Conservation (phyloP, 208 protist species). For the Leishmania arabica region DNA sequence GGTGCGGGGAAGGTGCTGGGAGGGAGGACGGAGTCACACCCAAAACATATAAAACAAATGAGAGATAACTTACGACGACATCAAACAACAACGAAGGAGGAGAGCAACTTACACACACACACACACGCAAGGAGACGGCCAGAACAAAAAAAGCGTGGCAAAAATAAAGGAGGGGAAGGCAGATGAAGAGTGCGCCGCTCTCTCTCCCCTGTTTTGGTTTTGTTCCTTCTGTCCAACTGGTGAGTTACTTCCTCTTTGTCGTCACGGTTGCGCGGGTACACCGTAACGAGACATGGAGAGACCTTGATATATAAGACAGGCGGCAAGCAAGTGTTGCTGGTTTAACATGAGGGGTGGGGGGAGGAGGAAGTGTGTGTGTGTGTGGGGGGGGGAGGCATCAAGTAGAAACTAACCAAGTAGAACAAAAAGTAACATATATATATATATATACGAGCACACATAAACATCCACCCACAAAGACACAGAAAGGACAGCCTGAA, state of each 20-base stretch:
- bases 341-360: not conserved
- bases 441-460: too few species aligned
- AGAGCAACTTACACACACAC: not conserved
- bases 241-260: not conserved
- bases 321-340: not conserved
- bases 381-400: not conserved
- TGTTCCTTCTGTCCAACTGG: too few species aligned
- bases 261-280: not conserved
- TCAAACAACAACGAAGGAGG: not conserved
- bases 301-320: not conserved
- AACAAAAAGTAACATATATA: not conserved
- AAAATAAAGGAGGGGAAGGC: conserved; percentile 4
- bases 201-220: not conserved
- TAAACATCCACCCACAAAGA: not conserved
- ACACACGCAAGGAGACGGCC: not conserved
- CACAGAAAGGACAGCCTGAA: not conserved
- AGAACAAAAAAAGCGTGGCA: conserved; percentile 13
- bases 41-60: not conserved
- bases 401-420: not conserved
- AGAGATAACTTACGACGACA: conserved; percentile 9
- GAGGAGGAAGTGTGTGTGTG: not conserved
- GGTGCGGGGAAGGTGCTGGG: not conserved
- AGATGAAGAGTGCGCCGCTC: not conserved
- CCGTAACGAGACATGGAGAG: not conserved
- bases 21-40: not conserved